phyloP scores from a whole-genome alignment of 306 rosid genomes.

The Prosopis cineraria region DNA sequence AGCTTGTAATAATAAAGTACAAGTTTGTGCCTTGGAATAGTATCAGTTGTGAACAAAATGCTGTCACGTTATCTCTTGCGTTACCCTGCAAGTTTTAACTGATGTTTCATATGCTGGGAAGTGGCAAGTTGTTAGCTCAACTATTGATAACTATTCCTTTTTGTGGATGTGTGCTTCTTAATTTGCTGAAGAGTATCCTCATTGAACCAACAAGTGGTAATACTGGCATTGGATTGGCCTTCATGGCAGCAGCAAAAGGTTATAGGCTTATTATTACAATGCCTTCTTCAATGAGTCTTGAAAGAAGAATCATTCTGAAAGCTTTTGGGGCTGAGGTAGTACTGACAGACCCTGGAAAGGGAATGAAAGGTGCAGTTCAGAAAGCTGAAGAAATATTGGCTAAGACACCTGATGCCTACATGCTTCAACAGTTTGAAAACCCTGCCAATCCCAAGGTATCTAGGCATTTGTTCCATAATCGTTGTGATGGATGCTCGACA shows the following conservation, averaged over 20 bases:
- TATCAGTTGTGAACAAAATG: conserved; percentile 27
- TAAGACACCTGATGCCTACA: conserved; percentile 73
- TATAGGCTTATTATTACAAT: conserved; percentile 76
- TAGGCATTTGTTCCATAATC: conserved; percentile 18
- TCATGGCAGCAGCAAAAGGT: conserved; percentile 82
- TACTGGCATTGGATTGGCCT: conserved; percentile 82
- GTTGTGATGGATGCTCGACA: conserved; percentile 13
- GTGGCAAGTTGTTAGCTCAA: conserved; percentile 5
- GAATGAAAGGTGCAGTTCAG: conserved; percentile 87
- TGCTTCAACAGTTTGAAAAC: conserved; percentile 86
- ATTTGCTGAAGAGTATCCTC: conserved; percentile 64
- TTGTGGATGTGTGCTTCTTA: conserved; percentile 19
- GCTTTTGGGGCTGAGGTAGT: conserved; percentile 87
- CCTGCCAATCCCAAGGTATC: conserved; percentile 87
- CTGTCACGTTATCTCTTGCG: conserved; percentile 3
- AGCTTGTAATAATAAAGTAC: not conserved
- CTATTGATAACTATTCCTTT: conserved; percentile 27
- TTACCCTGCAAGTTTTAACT: conserved; percentile 17
- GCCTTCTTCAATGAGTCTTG: conserved; percentile 91
- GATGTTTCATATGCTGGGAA: conserved; percentile 20
- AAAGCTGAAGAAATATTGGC: conserved; percentile 86
- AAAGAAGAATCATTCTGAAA: conserved; percentile 72
- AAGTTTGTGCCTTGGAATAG: conserved; percentile 1
- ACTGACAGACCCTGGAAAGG: conserved; percentile 77
- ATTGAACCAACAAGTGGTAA: conserved; percentile 85